Evolutionary conservation across 2,329 filamentous ascomycete species (phyloP).

Genomic region (Microcyclosporella mali): DNA sequence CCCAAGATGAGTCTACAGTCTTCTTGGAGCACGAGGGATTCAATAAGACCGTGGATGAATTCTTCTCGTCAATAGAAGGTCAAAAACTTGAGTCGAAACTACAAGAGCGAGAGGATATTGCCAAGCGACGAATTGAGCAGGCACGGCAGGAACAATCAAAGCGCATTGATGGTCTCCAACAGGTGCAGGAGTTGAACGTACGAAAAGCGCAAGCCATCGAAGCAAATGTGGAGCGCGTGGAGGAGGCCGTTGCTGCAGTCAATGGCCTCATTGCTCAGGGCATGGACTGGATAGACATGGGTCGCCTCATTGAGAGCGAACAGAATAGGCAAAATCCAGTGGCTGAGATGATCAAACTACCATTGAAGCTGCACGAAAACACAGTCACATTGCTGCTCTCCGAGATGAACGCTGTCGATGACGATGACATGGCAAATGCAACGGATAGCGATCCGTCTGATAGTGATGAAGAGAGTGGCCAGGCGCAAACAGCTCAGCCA

Average conservation of each 20-base stretch:
- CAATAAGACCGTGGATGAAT: conserved; percentile 91
- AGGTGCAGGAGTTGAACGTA: conserved; percentile 73
- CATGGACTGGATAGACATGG: conserved; percentile 97
- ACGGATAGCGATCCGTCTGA: conserved; percentile 61
- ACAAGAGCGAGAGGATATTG: conserved; percentile 72
- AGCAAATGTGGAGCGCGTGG: conserved; percentile 81
- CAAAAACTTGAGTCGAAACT: conserved; percentile 83
- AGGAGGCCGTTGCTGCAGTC: conserved; percentile 87
- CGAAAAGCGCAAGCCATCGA: conserved; percentile 87
- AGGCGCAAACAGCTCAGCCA: conserved; percentile 23
- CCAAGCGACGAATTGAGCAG: conserved; percentile 78
- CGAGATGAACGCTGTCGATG: conserved; percentile 61
- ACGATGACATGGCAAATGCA: conserved; percentile 52
- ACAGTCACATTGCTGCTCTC: conserved; percentile 72
- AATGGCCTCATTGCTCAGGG: conserved; percentile 87
- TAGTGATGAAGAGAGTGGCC: conserved; percentile 52
- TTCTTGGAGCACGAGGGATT: conserved; percentile 77
- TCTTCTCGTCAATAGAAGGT: conserved; percentile 93
- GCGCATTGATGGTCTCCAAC: conserved; percentile 75
- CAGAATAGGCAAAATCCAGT: conserved; percentile 75
- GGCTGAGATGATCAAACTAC: conserved; percentile 77
- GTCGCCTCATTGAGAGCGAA: conserved; percentile 79
- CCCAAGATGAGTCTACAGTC: conserved; percentile 56
- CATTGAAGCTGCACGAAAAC: conserved; percentile 85
- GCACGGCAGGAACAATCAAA: conserved; percentile 77